Conservation (phyloP, 495 filamentous ascomycete genomes). For the Penicillium canariense region DNA sequence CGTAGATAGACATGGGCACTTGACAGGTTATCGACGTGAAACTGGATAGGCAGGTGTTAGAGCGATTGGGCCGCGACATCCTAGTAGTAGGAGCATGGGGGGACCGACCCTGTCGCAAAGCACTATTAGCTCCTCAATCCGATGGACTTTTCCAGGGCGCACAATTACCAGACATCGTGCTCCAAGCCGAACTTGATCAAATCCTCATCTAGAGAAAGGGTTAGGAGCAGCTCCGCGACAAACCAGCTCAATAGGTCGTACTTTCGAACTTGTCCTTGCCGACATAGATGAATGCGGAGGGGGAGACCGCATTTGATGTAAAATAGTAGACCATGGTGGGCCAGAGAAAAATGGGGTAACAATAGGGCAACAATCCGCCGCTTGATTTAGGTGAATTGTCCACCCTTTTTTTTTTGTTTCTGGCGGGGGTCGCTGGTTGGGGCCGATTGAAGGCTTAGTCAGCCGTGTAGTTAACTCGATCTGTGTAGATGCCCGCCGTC, state of each 20-base stretch:
- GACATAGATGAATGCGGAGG: conserved; percentile 84
- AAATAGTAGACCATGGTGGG: conserved; percentile 93
- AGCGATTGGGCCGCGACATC: no score
- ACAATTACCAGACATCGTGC: conserved; percentile 84
- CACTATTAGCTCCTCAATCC: conserved; percentile 5
- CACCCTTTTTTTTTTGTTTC: neutral
- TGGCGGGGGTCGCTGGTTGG: neutral
- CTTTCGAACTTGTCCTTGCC: conserved; percentile 99
- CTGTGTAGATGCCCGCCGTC: no score
- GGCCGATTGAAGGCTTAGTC: conserved; percentile 7
- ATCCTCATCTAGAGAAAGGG: conserved; percentile 72
- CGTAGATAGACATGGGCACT: conserved; percentile 95
- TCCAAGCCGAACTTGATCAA: conserved; percentile 91
- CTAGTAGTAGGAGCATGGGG: no score
- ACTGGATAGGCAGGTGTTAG: conserved; percentile 50
- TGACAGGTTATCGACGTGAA: conserved; percentile 96
- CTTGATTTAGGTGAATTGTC: neutral
- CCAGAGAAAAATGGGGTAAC: neutral
- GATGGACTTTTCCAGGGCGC: neutral
- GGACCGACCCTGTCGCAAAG: conserved; percentile 38
- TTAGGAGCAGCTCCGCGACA: conserved; percentile 20
- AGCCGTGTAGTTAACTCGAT: neutral
- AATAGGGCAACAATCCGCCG: neutral
- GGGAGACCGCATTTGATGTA: conserved; percentile 74
- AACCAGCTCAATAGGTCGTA: conserved; percentile 34